Evolutionary conservation across 257 asterid genomes (phyloP).

Genomic region (Fraxinus quadrangulata): DNA sequence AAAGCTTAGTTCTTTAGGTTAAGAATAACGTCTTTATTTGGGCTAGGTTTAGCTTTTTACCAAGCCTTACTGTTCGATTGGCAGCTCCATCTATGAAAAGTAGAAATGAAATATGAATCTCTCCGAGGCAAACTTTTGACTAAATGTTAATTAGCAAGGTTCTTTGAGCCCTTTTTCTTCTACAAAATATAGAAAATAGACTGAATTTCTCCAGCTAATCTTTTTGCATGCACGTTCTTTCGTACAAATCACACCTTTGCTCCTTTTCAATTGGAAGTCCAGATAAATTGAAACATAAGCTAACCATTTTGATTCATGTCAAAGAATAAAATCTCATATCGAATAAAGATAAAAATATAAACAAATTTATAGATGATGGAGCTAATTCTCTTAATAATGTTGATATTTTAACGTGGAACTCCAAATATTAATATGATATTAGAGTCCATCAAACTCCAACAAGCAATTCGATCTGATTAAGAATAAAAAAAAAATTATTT

Average conservation of each 20-base stretch:
- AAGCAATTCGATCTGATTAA: no score
- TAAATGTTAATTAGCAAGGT: not conserved
- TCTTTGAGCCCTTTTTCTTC: not conserved
- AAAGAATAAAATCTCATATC: no score
- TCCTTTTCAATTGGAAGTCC: not conserved
- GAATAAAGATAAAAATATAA: no score
- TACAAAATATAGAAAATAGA: not conserved
- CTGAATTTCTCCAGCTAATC: not conserved
- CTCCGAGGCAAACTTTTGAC: not conserved
- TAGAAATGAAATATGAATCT: not conserved
- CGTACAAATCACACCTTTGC: not conserved
- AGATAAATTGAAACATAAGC: not conserved
- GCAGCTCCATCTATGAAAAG: not conserved
- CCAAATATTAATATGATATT: no score
- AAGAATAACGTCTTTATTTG: no score
- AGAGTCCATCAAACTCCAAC: no score
- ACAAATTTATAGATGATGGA: no score
- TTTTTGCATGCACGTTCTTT: not conserved
- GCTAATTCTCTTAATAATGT: no score
- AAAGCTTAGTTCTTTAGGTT: no score
- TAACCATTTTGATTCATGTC: not conserved
- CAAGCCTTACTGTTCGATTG: not conserved
- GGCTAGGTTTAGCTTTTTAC: no score
- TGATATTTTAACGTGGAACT: no score
- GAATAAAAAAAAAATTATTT: no score